Evolutionary conservation across 1,139 yeast genomes (phyloP).

Genomic region (Chernovozyma aurita): DNA sequence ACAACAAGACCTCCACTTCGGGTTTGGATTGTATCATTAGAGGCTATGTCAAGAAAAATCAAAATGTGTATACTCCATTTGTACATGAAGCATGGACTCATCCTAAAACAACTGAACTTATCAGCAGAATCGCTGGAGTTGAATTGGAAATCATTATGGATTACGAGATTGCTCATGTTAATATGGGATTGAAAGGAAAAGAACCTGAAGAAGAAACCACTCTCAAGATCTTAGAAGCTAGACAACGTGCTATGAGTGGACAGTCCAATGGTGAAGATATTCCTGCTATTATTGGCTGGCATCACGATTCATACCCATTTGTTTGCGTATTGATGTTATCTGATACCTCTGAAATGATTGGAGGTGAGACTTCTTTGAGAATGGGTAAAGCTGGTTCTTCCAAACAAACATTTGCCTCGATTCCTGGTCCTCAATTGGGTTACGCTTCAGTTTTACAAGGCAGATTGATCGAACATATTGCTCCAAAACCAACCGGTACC

Average conservation of each 20-base stretch:
- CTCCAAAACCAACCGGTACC: slow-evolving; percentile 50
- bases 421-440: slow-evolving; percentile 51
- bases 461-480: slow-evolving; percentile 48
- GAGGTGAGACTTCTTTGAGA: slow-evolving; percentile 54
- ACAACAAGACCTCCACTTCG: slow-evolving; percentile 34
- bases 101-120: slow-evolving; percentile 47
- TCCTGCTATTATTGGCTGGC: slow-evolving; percentile 58
- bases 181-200: slow-evolving; percentile 33
- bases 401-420: slow-evolving; percentile 27
- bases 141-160: slow-evolving; percentile 49
- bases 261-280: slow-evolving; percentile 27
- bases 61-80: slow-evolving; percentile 34
- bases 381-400: slow-evolving; percentile 31
- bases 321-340: slow-evolving; percentile 62
- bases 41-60: slow-evolving; percentile 40
- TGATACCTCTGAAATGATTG: slow-evolving; percentile 52
- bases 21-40: slow-evolving; percentile 48
- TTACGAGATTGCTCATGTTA: slow-evolving; percentile 51
- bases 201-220: slow-evolving; percentile 20
- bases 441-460: slow-evolving; percentile 57
- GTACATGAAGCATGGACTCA: slow-evolving; percentile 53
- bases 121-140: slow-evolving; percentile 51
- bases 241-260: slow-evolving; percentile 13
- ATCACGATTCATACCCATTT: slow-evolving; percentile 54
- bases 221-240: slow-evolving; percentile 10